phyloP scores from a whole-genome alignment of 129 eudicot species.

The Tagetes erecta region DNA sequence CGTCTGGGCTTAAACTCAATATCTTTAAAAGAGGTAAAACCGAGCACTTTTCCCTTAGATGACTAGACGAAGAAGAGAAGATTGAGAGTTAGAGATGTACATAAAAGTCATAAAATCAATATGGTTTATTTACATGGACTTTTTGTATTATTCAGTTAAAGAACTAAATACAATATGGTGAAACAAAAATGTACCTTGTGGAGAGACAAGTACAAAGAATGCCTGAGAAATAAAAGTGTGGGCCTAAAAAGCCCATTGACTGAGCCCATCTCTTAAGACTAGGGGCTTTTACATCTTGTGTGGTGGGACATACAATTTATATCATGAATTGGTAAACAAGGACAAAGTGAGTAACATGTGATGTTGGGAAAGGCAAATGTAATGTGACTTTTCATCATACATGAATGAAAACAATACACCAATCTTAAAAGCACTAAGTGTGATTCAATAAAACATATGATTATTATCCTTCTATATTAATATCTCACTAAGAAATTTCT shows the following conservation, averaged over 20 bases:
- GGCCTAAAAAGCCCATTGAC: conserved; percentile 39
- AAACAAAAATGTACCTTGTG: conserved; percentile 15
- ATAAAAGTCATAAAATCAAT: background rate
- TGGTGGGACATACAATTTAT: conserved; percentile 31
- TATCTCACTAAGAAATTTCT: background rate
- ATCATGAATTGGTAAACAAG: conserved; percentile 37
- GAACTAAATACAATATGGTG: conserved; percentile 1
- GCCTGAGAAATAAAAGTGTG: conserved; percentile 19
- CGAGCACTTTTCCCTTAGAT: no score
- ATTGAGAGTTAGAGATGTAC: background rate
- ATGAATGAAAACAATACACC: conserved; percentile 19
- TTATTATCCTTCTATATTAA: background rate
- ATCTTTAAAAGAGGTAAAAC: no score
- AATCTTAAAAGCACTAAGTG: conserved; percentile 1
- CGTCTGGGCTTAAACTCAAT: no score
- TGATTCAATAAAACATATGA: conserved; percentile 13
- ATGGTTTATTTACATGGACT: background rate
- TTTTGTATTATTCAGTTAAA: conserved; percentile 18
- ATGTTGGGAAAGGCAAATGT: conserved; percentile 31
- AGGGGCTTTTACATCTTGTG: conserved; percentile 13
- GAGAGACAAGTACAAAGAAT: conserved; percentile 20
- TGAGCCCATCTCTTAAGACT: conserved; percentile 31
- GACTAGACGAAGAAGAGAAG: no score
- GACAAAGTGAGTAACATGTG: conserved; percentile 43
- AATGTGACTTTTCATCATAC: conserved; percentile 38